Evolutionary conservation across 2,329 filamentous ascomycete species (phyloP).

Genomic region (Hypoxylon sp.): DNA sequence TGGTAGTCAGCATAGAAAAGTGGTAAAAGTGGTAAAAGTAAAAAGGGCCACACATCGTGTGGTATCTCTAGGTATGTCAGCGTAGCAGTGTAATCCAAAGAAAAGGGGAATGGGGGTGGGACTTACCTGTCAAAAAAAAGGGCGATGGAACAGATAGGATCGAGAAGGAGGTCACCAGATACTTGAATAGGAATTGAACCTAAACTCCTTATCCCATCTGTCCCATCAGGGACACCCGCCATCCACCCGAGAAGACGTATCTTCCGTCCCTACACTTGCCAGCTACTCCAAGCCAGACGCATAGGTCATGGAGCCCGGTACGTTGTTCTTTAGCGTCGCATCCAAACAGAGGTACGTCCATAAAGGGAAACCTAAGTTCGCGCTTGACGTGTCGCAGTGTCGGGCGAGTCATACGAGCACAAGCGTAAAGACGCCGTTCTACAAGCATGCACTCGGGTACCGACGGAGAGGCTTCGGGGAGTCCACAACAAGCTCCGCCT

Average conservation of each 20-base stretch:
- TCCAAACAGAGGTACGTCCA: neutral
- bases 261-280: neutral
- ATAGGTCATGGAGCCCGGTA: neutral
- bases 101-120: neutral
- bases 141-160: neutral
- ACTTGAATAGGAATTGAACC: no score
- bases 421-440: neutral
- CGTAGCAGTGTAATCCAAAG: neutral
- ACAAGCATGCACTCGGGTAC: constrained; percentile 2
- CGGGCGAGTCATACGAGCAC: constrained; percentile 11
- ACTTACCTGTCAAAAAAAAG: neutral
- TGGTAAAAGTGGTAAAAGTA: no score
- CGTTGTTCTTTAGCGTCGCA: constrained; percentile 10
- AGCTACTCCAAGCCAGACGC: constrained; percentile 4
- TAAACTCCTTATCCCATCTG: no score
- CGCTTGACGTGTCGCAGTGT: constrained; percentile 14
- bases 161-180: no score
- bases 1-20: no score
- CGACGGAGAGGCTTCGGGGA: constrained; percentile 5
- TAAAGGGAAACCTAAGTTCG: constrained; percentile 4
- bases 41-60: neutral
- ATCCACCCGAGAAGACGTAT: neutral
- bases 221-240: neutral
- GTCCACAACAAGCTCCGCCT: constrained; percentile 15
- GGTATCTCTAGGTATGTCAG: neutral